Evolutionary conservation across 2,329 filamentous ascomycete species (phyloP), one percentile per base, ranked within the genome.

Genomic region (Corinectria fuckeliana): DNA sequence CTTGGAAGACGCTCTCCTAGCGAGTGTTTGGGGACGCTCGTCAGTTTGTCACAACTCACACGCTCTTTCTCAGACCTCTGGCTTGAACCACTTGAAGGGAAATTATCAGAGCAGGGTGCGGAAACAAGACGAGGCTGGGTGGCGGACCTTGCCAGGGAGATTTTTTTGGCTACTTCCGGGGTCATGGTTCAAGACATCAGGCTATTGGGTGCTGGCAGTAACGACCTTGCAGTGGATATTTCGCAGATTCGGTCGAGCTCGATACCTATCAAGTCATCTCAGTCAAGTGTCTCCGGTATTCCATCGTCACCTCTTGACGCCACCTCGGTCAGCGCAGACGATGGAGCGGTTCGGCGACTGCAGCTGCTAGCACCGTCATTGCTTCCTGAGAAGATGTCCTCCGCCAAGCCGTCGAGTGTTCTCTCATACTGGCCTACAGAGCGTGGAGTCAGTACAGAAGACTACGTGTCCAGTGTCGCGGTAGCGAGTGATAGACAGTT

Each of bases 371-470:
- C 71, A 2, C 69, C 75, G 4, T 71, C 70, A 0, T 38, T 78
- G 2, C 59, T 65, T 11, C 39, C 69, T 0, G 68, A 67, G 2
- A 70, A 67, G 20, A 57, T 74, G 49, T 68, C 66, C 5, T 58
- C 64, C 6, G 66, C 68, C 16, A 73, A 71, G 30, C 64, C 68
- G 23, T 69, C 73, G 2, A 68, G 61, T 4, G 57, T 79, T 1
- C 66, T 81, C 1, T 70, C 74, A 5, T 73, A 73, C 60, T 81
- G 78, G 78, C 78, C 78, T 1, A 66, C 69, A 2, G 71, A 77
- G 45, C 74, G 74, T 7, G 78, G 76, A 16, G 65, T 74, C 3
- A 67, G 71, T 16, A 72, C 72, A 2, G 67, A 70, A 5, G 67
- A 70, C 38, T 81, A 81, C 53, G 58, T 77, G 3, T 79, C 78